phyloP scores from a whole-genome alignment of 2,329 filamentous ascomycete genomes.

The Cladophialophora bantiana region DNA sequence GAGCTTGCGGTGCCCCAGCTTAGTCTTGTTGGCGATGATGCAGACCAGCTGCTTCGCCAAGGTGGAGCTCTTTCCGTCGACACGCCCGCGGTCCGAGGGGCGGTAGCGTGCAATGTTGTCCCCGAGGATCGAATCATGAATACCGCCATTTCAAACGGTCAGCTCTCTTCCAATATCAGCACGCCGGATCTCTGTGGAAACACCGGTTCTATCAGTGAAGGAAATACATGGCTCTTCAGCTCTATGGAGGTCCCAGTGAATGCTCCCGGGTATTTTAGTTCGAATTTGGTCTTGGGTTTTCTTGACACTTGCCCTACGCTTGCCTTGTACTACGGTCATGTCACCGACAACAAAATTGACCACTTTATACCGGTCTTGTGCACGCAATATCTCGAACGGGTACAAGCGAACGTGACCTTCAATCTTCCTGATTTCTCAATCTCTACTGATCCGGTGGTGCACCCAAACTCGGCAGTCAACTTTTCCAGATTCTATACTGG shows the following conservation, averaged over 20 bases:
- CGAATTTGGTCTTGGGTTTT: constrained; percentile 26
- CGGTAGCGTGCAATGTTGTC: constrained; percentile 26
- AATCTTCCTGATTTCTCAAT: constrained; percentile 28
- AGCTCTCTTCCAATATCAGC: constrained; percentile 28
- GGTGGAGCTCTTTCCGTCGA: constrained; percentile 20
- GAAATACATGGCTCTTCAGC: constrained; percentile 11
- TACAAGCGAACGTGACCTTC: constrained; percentile 36
- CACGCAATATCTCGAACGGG: constrained; percentile 36
- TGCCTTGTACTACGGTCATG: constrained; percentile 34
- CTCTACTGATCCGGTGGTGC: constrained; percentile 14
- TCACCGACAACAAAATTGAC: constrained; percentile 30
- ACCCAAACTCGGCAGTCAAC: constrained; percentile 22
- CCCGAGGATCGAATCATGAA: constrained; percentile 29
- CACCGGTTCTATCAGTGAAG: constrained; percentile 16
- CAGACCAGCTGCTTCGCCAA: neutral
- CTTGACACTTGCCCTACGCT: constrained; percentile 22
- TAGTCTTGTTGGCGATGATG: constrained; percentile 4
- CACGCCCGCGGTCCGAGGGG: constrained; percentile 31
- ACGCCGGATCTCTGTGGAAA: constrained; percentile 34
- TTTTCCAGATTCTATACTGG: constrained; percentile 24
- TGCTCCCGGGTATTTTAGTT: constrained; percentile 31
- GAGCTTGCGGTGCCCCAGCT: constrained; percentile 29
- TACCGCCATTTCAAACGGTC: constrained; percentile 8
- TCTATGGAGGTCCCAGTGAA: constrained; percentile 26
- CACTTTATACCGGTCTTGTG: constrained; percentile 36